Evolutionary conservation across 2,329 filamentous ascomycete species (phyloP), one percentile per base, ranked within the genome.

Genomic region (Botrytis cinerea): DNA sequence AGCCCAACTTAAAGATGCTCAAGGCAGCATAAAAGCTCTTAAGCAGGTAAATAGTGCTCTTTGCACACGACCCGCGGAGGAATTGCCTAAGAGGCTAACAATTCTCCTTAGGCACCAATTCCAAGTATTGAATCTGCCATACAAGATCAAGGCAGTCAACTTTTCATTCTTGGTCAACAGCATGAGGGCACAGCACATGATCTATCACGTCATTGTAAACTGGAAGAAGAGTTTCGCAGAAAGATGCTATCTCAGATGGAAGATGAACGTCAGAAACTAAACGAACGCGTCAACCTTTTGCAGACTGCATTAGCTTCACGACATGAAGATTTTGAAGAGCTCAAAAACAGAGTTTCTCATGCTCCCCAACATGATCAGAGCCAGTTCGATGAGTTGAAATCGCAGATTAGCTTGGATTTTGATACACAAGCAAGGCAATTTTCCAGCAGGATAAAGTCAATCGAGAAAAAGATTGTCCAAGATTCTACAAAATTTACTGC

Each of bases 31-130:
- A 38, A 72, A 32, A 35, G 16, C 10, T 16, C 38, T 72, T 18
- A 35, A 60, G 45, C 70, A 68, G 70, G 70, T 72, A 60, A n/a
- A 63, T 54, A 54, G 51, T 22, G 51, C n/a, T 60, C 38, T 18
- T 70, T 28, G 10, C 22, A 32, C 25, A 60, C 12, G 28, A n/a
- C 46, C 28, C 4, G n/a, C 6, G 18, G 38, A 35, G 22, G 7
- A n/a, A 62, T 28, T 63, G 2, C 9, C 20, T 35, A 38, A 40
- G 51, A 57, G 9, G 6, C 66, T 68, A 18, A 68, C 10, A 22
- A 9, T 57, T 43, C 22, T 28, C 4, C 18, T 32, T 12, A 68
- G 66, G 18, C n/a, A 22, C 48, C 66, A 18, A 68, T 68, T 43
- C 35, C 46, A 54, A 54, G 16, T 8, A 68, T 63, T n/a, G 35